phyloP scores from a whole-genome alignment of 257 asterid genomes.

The Linderniella brevidens region DNA sequence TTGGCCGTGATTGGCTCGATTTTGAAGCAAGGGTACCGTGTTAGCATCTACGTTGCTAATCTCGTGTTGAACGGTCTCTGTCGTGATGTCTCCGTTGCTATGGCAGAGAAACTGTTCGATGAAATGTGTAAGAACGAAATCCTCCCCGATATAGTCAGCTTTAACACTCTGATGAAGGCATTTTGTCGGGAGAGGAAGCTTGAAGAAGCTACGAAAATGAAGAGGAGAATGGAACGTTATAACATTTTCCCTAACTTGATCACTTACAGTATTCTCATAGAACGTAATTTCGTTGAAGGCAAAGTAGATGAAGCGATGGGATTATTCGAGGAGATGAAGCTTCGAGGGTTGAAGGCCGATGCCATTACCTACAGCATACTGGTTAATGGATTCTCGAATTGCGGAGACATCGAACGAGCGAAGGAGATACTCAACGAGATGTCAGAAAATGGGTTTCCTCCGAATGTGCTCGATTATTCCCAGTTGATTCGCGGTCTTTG shows the following conservation, averaged over 20 bases:
- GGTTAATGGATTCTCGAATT: constrained; percentile 32
- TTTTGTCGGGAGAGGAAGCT: constrained; percentile 39
- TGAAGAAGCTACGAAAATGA: constrained; percentile 28
- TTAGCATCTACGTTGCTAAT: constrained; percentile 30
- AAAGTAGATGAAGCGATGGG: constrained; percentile 24
- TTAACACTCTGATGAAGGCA: constrained; percentile 46
- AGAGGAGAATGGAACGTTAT: constrained; percentile 37
- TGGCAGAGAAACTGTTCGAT: constrained; percentile 29
- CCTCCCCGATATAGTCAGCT: constrained; percentile 31
- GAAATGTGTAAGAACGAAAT: constrained; percentile 25
- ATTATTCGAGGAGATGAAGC: constrained; percentile 40
- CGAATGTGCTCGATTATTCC: constrained; percentile 33
- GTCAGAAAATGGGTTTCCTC: constrained; percentile 37
- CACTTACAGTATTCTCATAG: constrained; percentile 33
- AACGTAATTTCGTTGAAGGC: constrained; percentile 30
- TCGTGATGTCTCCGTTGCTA: constrained; percentile 21
- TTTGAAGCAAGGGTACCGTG: constrained; percentile 32
- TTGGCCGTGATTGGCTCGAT: constrained; percentile 34
- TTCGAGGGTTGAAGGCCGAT: constrained; percentile 31
- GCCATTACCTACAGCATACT: constrained; percentile 25
- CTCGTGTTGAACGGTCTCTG: constrained; percentile 43
- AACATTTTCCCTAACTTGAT: constrained; percentile 20
- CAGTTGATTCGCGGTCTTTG: constrained; percentile 41
- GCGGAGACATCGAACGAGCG: constrained; percentile 32
- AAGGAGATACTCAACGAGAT: constrained; percentile 35